These are phyloP conservation scores for Salinomyces thailandicus DNA, from an alignment of 2,329 filamentous ascomycete species.

Conservation along the genomic window DNA sequence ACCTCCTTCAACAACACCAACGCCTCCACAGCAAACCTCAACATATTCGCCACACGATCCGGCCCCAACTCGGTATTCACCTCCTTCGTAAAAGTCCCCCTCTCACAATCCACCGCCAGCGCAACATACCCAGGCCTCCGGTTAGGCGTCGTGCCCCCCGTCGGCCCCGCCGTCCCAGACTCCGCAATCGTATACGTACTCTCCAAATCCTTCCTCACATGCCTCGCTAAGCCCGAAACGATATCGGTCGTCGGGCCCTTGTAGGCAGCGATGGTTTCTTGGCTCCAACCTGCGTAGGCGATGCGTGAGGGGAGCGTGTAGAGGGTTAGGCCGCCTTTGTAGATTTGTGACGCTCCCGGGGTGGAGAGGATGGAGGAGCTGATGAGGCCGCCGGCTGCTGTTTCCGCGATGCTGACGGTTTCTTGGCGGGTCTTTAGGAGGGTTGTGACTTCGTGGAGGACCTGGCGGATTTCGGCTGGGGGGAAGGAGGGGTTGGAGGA, in stretches of 20 bases:
- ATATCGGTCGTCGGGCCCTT: conserved; percentile 49
- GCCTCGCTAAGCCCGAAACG: conserved; percentile 45
- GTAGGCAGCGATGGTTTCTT: conserved; percentile 42
- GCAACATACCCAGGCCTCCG: conserved; percentile 54
- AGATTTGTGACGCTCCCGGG: conserved; percentile 48
- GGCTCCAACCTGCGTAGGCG: conserved; percentile 52
- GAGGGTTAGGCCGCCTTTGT: conserved; percentile 52
- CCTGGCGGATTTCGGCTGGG: conserved; percentile 31
- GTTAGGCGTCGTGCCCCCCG: conserved; percentile 46
- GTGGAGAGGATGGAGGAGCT: conserved; percentile 48
- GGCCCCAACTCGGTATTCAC: conserved; percentile 44
- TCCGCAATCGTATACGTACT: conserved; percentile 50
- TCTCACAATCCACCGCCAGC: conserved; percentile 46
- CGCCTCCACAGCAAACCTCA: conserved; percentile 49
- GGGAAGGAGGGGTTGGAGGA: conserved; percentile 27
- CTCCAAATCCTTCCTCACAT: conserved; percentile 45
- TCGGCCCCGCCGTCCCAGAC: conserved; percentile 55
- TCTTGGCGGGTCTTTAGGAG: conserved; percentile 47
- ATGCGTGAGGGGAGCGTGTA: conserved; percentile 50
- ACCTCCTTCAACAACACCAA: conserved; percentile 48
- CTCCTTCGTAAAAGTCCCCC: conserved; percentile 45
- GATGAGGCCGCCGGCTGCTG: conserved; percentile 53
- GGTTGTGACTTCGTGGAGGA: conserved; percentile 40
- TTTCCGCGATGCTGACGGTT: conserved; percentile 52
- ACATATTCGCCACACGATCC: conserved; percentile 52